Evolutionary conservation across 305 asterid genomes (phyloP).

Genomic region (Fraxinus ornus): DNA sequence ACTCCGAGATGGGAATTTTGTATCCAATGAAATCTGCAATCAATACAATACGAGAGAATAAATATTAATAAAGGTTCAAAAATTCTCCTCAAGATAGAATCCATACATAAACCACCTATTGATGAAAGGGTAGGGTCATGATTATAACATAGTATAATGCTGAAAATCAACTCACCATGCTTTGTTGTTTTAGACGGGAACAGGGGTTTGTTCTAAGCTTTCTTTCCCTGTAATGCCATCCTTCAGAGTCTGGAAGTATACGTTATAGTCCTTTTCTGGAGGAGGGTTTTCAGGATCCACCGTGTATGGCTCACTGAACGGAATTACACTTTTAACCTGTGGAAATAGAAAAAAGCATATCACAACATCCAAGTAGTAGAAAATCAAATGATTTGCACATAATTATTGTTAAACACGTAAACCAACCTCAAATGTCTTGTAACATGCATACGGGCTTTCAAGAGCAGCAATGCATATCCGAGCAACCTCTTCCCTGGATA

Average conservation of each 20-base stretch:
- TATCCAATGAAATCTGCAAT: neutral
- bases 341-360: neutral
- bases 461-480: constrained; percentile 80
- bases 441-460: constrained; percentile 78
- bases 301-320: constrained; percentile 84
- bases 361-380: neutral
- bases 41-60: neutral
- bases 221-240: constrained; percentile 91
- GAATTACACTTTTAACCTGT: constrained; percentile 88
- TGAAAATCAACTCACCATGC: constrained; percentile 25
- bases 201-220: constrained; percentile 65
- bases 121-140: neutral
- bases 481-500: constrained; percentile 92
- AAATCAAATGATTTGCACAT: neutral
- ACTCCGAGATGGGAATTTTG: neutral
- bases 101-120: neutral
- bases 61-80: neutral
- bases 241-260: constrained; percentile 64
- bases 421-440: constrained; percentile 84
- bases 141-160: neutral
- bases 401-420: neutral
- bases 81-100: neutral
- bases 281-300: constrained; percentile 96
- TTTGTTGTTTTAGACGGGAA: constrained; percentile 44
- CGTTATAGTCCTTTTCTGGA: constrained; percentile 74